Percentiles rank a stretch among this genome's conserved stretches.
These are phyloP conservation scores for Fraxinus cuspidata DNA, from an alignment of 257 asterid species.

Conservation along the genomic window DNA sequence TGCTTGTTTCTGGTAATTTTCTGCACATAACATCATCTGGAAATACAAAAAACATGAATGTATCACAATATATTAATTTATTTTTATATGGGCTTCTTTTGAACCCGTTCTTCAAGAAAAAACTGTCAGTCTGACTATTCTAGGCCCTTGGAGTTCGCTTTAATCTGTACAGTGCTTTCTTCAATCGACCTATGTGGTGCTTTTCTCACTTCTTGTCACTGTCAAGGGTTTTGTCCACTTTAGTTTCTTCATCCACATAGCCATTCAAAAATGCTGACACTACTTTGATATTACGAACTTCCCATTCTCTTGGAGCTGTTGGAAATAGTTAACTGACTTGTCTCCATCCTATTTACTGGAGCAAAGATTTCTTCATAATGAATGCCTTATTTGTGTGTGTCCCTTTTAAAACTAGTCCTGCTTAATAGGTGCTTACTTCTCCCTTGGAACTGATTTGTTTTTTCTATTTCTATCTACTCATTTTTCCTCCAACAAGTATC, in stretches of 20 bases:
- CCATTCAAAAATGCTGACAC: neutral
- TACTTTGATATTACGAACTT: neutral
- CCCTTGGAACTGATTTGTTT: neutral
- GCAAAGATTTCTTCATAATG: neutral
- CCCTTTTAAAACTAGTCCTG: neutral
- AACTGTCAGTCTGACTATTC: neutral
- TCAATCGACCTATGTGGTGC: neutral
- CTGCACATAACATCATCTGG: neutral
- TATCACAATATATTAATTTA: neutral
- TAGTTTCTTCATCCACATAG: neutral
- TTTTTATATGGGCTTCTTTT: neutral
- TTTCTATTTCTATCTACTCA: neutral
- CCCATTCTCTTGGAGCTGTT: neutral
- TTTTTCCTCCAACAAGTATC: neutral
- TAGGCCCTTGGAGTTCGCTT: neutral
- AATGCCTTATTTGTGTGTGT: neutral
- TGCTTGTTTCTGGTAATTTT: neutral
- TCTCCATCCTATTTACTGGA: neutral
- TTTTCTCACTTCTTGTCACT: neutral
- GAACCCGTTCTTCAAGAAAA: neutral
- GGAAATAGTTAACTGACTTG: too few relatives aligned
- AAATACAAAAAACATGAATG: neutral
- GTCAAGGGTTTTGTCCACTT: neutral
- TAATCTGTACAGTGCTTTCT: neutral
- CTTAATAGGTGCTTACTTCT: neutral